Base-by-base conservation (phyloP, 2,329 filamentous ascomycete species). In the Aspergillus sclerotialis region DNA sequence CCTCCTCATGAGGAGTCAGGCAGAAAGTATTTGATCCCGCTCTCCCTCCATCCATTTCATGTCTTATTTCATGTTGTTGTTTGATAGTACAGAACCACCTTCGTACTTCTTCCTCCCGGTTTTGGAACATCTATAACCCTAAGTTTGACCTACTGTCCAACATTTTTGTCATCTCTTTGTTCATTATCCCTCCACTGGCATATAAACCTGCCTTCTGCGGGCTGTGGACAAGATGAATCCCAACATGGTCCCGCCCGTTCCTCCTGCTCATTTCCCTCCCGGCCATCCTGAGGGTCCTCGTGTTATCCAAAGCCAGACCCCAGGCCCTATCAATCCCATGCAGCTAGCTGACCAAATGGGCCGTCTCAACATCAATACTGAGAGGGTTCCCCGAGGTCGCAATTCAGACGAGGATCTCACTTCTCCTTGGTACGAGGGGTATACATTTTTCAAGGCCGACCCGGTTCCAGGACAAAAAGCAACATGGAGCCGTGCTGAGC, bases 401-500 rank as follows among this genome's bases (percentile, higher is more conserved):
- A 31, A 25, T 9, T 30, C 17, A 14, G 40, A 29, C 13, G n/a
- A 16, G 10, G 32, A 32, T 28, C 37, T 11, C 13, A 36, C 32
- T 28, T 13, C 16, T 19, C 40, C 42, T 4, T 31, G 41, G 11
- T 56, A 56, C 14, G 57, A 58, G 35, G 58, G 60, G 3, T 64
- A 53, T 39, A 58, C 50, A n/a, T 54, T 63, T 31, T 52, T 48
- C 44, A 56, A 56, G 33, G 58, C 56, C 11, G 48, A 54, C 10
- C 42, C 52, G 8, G 35, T 38, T 13, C 39, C 51, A n/a, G 54
- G 53, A 8, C 46, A 53, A 27, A 49, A 51, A 28, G 37, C 52
- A 32, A 53, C 41, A 19, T 63, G 59, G 60, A 49, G 32, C 7
- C 45, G 50, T 5, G 53, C 49, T 7, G 51, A 54, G 21, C 49